Conservation (phyloP, 2,329 filamentous ascomycete genomes). For the Fusarium aywerte region DNA sequence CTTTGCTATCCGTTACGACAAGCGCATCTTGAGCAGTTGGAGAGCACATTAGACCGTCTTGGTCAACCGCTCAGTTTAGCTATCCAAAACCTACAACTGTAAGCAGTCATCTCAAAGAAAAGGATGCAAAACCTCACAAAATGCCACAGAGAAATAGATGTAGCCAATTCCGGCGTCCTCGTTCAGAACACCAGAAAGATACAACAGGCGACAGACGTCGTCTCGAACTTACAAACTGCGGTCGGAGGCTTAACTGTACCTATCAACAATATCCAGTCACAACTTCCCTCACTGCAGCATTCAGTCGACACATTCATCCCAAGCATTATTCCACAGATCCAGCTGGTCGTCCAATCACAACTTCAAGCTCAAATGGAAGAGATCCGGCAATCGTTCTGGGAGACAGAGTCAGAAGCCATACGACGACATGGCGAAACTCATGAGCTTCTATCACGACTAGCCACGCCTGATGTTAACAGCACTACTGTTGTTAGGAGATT, state of each 20-base stretch:
- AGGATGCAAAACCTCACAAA: no score
- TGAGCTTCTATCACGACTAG: neutral
- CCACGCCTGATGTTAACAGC: rapidly evolving
- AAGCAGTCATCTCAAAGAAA: neutral
- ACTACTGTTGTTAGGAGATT: neutral
- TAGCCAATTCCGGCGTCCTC: neutral
- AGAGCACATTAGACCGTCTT: neutral
- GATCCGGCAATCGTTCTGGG: neutral
- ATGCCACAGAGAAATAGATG: neutral
- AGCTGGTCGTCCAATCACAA: neutral
- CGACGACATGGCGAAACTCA: neutral
- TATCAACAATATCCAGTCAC: neutral
- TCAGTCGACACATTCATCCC: neutral
- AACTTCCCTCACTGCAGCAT: neutral
- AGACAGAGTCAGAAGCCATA: neutral
- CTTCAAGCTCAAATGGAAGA: neutral
- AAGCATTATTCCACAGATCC: neutral
- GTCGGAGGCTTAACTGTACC: neutral
- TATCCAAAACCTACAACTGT: neutral
- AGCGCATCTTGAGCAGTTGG: neutral
- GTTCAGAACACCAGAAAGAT: rapidly evolving
- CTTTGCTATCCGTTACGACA: neutral
- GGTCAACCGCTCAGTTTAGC: neutral
- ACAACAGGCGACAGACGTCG: neutral
- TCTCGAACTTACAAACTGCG: neutral